A percentile compares a stretch with the other conserved stretches of the same genome.
phyloP scores from a whole-genome alignment of 1,139 yeast genomes.

The Lodderomyces jiufengensis region DNA sequence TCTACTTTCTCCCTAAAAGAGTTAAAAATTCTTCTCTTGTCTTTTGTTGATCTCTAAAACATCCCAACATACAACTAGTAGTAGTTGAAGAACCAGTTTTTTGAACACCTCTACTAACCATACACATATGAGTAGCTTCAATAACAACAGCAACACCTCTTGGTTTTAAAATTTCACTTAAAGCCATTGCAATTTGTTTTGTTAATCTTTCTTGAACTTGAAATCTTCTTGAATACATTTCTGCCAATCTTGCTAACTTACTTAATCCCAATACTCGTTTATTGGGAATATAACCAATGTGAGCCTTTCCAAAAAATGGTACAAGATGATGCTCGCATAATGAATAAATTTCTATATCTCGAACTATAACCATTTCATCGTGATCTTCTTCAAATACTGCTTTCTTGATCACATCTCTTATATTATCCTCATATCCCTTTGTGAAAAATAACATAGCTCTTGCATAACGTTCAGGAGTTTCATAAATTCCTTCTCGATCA shows the following conservation, averaged over 20 bases:
- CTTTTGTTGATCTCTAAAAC: conserved; percentile 88
- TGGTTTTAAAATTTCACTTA: conserved; percentile 86
- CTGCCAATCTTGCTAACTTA: conserved; percentile 91
- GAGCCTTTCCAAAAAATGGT: conserved; percentile 95
- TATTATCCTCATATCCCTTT: conserved; percentile 92
- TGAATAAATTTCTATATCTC: conserved; percentile 89
- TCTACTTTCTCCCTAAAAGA: conserved; percentile 56
- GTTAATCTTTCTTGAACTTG: conserved; percentile 97
- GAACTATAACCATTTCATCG: conserved; percentile 97
- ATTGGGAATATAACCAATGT: conserved; percentile 94
- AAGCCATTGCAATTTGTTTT: conserved; percentile 95
- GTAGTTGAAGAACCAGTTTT: conserved; percentile 92
- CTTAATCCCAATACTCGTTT: conserved; percentile 92
- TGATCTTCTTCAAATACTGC: conserved; percentile 98
- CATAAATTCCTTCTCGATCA: conserved; percentile 80
- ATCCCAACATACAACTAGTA: conserved; percentile 96
- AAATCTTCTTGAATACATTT: conserved; percentile 90
- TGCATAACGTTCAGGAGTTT: conserved; percentile 95
- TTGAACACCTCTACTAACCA: conserved; percentile 98
- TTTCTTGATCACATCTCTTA: conserved; percentile 82
- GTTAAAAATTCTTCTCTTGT: conserved; percentile 95
- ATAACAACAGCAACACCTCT: conserved; percentile 97
- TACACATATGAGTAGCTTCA: conserved; percentile 98
- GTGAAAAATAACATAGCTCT: conserved; percentile 95
- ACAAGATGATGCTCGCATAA: conserved; percentile 97